Percentiles rank a stretch among this genome's conserved stretches.
phyloP scores from a whole-genome alignment of 257 asterid genomes.

The Nicotiana tomentosiformis region DNA sequence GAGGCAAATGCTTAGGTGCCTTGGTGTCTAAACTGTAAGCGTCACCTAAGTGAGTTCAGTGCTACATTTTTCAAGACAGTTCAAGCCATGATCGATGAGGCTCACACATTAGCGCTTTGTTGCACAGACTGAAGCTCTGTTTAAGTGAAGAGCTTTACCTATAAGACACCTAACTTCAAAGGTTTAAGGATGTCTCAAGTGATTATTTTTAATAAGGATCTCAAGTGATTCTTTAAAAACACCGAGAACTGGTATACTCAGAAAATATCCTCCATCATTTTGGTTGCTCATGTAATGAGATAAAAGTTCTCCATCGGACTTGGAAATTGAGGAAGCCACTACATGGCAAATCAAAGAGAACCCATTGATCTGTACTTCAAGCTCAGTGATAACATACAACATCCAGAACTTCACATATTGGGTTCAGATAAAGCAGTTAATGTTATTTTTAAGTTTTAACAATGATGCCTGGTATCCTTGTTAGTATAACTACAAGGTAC shows the following conservation, averaged over 20 bases:
- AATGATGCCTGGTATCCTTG: background rate
- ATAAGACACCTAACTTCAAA: background rate
- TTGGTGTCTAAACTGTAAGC: background rate
- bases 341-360: background rate
- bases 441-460: background rate
- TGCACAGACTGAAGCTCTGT: background rate
- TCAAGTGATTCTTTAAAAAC: background rate
- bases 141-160: background rate
- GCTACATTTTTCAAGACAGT: background rate
- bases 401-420: background rate
- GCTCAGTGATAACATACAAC: background rate
- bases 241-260: background rate
- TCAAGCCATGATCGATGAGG: background rate
- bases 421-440: background rate
- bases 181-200: background rate
- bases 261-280: conserved; percentile 4
- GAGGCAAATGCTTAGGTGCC: background rate
- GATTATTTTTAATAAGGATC: background rate
- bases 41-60: background rate
- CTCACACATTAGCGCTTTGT: background rate
- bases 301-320: background rate
- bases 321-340: background rate
- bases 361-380: background rate
- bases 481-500: background rate
- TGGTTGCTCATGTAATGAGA: background rate